Percentiles rank a stretch among this genome's conserved stretches.
These are phyloP conservation scores for Phlegmacium glaucopus DNA, from an alignment of 768 basidiomycete genomes.

Conservation along the genomic window DNA sequence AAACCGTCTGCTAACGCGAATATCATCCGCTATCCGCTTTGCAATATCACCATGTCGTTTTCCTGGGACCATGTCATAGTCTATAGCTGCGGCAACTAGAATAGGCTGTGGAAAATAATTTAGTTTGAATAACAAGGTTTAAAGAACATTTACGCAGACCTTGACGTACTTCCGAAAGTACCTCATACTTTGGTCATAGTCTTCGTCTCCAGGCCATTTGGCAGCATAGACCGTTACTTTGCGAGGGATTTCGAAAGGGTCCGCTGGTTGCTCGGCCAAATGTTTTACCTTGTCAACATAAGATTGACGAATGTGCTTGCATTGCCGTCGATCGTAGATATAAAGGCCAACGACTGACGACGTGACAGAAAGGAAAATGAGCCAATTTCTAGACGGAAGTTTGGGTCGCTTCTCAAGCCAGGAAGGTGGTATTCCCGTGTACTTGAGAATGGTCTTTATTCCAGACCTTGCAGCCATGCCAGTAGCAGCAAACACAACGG, in stretches of 20 bases:
- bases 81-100: conserved; percentile 89
- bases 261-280: conserved; percentile 66
- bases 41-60: conserved; percentile 85
- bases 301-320: conserved; percentile 68
- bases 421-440: conserved; percentile 66
- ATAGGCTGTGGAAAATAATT: conserved; percentile 61
- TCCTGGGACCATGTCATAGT: conserved; percentile 82
- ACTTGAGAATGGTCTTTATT: conserved; percentile 56
- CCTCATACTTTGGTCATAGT: conserved; percentile 75
- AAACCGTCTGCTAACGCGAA: conserved; percentile 66
- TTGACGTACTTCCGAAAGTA: conserved; percentile 98
- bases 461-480: conserved; percentile 34
- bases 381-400: conserved; percentile 90
- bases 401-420: conserved; percentile 84
- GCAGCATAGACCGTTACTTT: conserved; percentile 84
- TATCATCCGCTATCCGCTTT: conserved; percentile 68
- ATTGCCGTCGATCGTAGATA: conserved; percentile 83
- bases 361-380: conserved; percentile 83
- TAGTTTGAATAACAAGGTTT: conserved; percentile 5
- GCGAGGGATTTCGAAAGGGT: conserved; percentile 62
- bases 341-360: conserved; percentile 70
- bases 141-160: conserved; percentile 46
- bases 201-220: conserved; percentile 95
- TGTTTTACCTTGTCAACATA: conserved; percentile 81
- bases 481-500: too few relatives aligned